phyloP scores from a whole-genome alignment of 2,329 filamentous ascomycete genomes.

The Leptographium galeiforme region DNA sequence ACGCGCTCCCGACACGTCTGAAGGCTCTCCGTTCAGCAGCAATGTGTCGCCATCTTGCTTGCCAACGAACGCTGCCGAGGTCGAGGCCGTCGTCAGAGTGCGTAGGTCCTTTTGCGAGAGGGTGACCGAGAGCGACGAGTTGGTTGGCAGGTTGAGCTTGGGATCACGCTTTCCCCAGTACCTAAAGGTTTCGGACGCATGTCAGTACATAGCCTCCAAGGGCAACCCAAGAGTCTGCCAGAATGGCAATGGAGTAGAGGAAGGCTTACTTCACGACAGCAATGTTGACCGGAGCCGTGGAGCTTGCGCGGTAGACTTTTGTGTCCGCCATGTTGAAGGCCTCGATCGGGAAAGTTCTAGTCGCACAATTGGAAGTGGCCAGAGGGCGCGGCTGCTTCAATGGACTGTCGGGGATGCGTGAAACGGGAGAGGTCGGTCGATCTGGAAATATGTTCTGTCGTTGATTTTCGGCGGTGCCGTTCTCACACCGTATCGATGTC shows the following conservation, averaged over 20 bases:
- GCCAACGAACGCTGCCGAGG: slow-evolving; percentile 54
- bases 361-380: too few species aligned
- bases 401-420: too few species aligned
- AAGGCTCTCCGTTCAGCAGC: slow-evolving; percentile 67
- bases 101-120: slow-evolving; percentile 88
- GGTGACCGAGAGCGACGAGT: slow-evolving; percentile 93
- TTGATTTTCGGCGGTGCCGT: background rate
- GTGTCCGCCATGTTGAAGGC: slow-evolving; percentile 19
- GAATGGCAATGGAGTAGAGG: slow-evolving; percentile 7
- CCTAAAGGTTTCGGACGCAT: slow-evolving; percentile 15
- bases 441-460: background rate
- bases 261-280: slow-evolving; percentile 75
- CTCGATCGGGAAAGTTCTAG: too few species aligned
- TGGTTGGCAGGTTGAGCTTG: slow-evolving; percentile 90
- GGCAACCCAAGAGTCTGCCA: background rate
- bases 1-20: slow-evolving; percentile 76
- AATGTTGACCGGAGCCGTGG: slow-evolving; percentile 95
- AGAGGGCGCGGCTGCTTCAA: too few species aligned
- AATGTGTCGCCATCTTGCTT: slow-evolving; percentile 49
- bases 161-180: slow-evolving; percentile 97
- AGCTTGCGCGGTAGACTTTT: slow-evolving; percentile 77
- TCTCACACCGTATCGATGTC: background rate
- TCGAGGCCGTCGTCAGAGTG: slow-evolving; percentile 90
- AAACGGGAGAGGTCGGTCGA: too few species aligned
- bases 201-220: background rate